Evolutionary conservation across 1,139 yeast genomes (phyloP), one percentile per base, ranked within the genome.

Genomic region (Lodderomyces theae): DNA sequence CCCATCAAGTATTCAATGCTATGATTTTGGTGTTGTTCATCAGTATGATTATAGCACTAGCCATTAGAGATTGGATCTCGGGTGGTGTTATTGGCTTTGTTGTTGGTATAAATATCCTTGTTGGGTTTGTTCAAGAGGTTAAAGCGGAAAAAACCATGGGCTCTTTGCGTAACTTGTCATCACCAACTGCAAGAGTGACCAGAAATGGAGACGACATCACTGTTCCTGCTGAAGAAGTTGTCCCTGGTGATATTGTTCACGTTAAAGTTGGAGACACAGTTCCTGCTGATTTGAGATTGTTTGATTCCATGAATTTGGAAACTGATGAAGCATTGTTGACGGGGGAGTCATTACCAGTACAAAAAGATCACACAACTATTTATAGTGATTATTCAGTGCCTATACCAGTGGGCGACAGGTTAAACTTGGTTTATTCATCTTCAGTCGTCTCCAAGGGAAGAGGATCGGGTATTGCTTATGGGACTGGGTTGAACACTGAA

Each of bases 71-170:
- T 61, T 85, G 87, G 84, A 86, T 85, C 44, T 81, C 89, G 4
- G 94, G 90, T 40, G 94, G 94, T 41, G 94, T 86, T 24, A 82
- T 86, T 56, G 82, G 79, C 1, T 82, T 79, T 40, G 92, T 86
- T 22, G 81, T 85, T 25, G 63, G 64, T 33, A 71, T 86, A 47
- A 86, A 86, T 57, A 80, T 85, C 37, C 63, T 64, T 21, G 84
- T 86, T 37, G 95, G 94, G 1, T 77, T 82, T 41, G 61, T 78
- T 48, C 94, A 86, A 59, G 89, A 83, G 57, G 68, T 70, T 50
- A 78, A 79, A 46, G 94, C 94, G 2, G 92, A 85, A 51, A 79
- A 82, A 58, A 85, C 94, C 1, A 85, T 86, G 89, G 87, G 84
- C 25, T 80, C 90, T 1, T 72, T 86, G 41, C 72, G 80, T 46